These are phyloP conservation scores for Peronosclerospora sorghi DNA, from an alignment of 352 stramenopile species.

Conservation along the genomic window DNA sequence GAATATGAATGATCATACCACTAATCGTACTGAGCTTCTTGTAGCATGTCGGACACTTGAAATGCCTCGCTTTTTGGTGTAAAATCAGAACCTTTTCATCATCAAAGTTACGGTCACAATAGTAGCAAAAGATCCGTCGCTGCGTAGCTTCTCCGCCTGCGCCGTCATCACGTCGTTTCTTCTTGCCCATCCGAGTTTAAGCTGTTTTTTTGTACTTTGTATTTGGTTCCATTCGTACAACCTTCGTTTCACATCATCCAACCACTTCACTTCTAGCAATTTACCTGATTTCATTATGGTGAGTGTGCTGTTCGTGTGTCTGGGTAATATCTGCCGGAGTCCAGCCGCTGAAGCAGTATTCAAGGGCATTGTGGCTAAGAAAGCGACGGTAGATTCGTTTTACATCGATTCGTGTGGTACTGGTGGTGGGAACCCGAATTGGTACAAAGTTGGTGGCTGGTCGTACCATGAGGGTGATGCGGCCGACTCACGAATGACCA, in stretches of 20 bases:
- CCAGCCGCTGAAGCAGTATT: slow-evolving; percentile 76
- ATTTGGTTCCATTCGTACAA: background rate
- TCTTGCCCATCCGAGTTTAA: slow-evolving; percentile 53
- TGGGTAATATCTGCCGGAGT: slow-evolving; percentile 86
- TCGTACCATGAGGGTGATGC: slow-evolving; percentile 84
- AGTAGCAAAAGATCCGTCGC: slow-evolving; percentile 87
- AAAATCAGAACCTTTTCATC: slow-evolving; percentile 88
- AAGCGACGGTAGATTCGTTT: slow-evolving; percentile 23
- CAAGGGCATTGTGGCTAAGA: slow-evolving; percentile 53
- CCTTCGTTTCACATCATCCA: background rate
- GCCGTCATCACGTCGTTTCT: slow-evolving; percentile 66
- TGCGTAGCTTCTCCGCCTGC: slow-evolving; percentile 20
- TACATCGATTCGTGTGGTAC: slow-evolving; percentile 81
- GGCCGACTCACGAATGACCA: slow-evolving; percentile 75
- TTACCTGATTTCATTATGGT: slow-evolving; percentile 23
- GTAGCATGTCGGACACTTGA: slow-evolving; percentile 86
- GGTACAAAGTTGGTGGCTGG: slow-evolving; percentile 66
- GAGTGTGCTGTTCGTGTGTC: slow-evolving; percentile 83
- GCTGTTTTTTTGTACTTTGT: background rate
- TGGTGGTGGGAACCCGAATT: slow-evolving; percentile 64
- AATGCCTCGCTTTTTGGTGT: slow-evolving; percentile 89
- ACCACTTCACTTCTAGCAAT: slow-evolving; percentile 11
- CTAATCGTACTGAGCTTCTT: slow-evolving; percentile 87
- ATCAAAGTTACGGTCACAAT: slow-evolving; percentile 87
- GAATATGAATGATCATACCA: slow-evolving; percentile 82